These are phyloP conservation scores for Hortiboletus campestris DNA, from an alignment of 768 basidiomycete genomes.

Conservation along the genomic window DNA sequence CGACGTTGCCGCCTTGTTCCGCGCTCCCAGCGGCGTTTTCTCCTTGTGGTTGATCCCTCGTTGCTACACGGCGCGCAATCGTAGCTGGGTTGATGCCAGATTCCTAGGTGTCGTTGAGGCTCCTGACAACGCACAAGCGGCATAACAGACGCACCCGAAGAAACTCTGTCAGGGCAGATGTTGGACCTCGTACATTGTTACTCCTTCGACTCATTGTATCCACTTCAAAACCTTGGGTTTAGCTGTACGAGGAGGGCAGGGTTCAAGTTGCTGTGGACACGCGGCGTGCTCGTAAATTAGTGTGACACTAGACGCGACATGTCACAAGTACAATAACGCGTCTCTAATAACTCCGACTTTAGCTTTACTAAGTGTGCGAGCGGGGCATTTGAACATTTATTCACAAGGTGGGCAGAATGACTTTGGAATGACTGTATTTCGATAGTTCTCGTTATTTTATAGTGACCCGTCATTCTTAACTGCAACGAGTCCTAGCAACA, in stretches of 20 bases:
- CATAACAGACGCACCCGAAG: conserved; percentile 50
- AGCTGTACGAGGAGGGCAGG: not conserved
- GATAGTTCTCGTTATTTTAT: not conserved
- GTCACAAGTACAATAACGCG: conserved; percentile 16
- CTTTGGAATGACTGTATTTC: not conserved
- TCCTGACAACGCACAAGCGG: conserved; percentile 16
- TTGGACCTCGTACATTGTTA: conserved; percentile 75
- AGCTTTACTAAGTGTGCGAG: no score
- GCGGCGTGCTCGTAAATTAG: conserved; percentile 12
- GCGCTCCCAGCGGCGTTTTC: conserved; percentile 24
- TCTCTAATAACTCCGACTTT: no score
- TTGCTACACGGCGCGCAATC: conserved; percentile 38
- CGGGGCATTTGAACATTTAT: no score
- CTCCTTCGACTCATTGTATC: conserved; percentile 27
- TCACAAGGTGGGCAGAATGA: no score
- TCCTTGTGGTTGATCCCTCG: conserved; percentile 31
- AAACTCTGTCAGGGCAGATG: conserved; percentile 82
- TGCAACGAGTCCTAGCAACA: not conserved
- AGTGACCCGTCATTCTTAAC: not conserved
- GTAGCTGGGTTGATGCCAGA: conserved; percentile 48
- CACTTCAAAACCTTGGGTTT: not conserved
- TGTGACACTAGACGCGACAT: conserved; percentile 10
- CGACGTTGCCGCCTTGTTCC: conserved; percentile 8
- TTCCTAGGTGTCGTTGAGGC: conserved; percentile 36
- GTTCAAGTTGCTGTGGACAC: not conserved